phyloP scores from a whole-genome alignment of 2,329 filamentous ascomycete species.

The Cladosporium sp. region DNA sequence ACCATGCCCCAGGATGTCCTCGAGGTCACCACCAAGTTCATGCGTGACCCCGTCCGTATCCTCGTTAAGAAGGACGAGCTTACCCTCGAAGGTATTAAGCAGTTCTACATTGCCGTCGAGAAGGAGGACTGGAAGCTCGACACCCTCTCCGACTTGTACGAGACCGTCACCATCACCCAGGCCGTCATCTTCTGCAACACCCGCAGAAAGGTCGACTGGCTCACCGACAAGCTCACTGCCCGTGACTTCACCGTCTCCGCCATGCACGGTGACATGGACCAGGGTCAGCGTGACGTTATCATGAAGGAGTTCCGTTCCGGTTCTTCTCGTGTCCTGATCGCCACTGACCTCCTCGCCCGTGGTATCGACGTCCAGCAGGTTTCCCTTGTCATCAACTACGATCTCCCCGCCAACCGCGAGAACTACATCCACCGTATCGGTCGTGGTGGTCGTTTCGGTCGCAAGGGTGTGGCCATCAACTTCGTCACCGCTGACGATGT shows the following conservation, averaged over 20 bases:
- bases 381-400: constrained; percentile 98
- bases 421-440: constrained; percentile 99
- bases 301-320: constrained; percentile 99
- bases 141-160: constrained; percentile 96
- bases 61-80: constrained; percentile 98
- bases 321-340: constrained; percentile 93
- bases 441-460: constrained; percentile 89
- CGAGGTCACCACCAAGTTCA: constrained; percentile 99
- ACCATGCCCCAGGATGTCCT: constrained; percentile 97
- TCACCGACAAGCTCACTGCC: constrained; percentile 96
- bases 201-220: constrained; percentile 97
- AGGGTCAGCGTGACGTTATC: constrained; percentile 96
- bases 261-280: constrained; percentile 99
- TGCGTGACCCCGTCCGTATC: constrained; percentile 96
- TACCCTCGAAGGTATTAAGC: constrained; percentile 95
- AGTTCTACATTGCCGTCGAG: constrained; percentile 98
- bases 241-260: constrained; percentile 96
- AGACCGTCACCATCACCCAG: constrained; percentile 97
- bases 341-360: constrained; percentile 95
- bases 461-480: constrained; percentile 99
- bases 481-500: constrained; percentile 99
- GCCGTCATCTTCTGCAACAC: constrained; percentile 99
- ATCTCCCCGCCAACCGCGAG: constrained; percentile 95
- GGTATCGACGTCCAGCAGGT: constrained; percentile 99
- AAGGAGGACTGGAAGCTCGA: constrained; percentile 99